A percentile compares a stretch with the other conserved stretches of the same genome.
These are phyloP conservation scores for Xylaria longipes DNA, from an alignment of 495 filamentous ascomycete genomes.

Conservation along the genomic window DNA sequence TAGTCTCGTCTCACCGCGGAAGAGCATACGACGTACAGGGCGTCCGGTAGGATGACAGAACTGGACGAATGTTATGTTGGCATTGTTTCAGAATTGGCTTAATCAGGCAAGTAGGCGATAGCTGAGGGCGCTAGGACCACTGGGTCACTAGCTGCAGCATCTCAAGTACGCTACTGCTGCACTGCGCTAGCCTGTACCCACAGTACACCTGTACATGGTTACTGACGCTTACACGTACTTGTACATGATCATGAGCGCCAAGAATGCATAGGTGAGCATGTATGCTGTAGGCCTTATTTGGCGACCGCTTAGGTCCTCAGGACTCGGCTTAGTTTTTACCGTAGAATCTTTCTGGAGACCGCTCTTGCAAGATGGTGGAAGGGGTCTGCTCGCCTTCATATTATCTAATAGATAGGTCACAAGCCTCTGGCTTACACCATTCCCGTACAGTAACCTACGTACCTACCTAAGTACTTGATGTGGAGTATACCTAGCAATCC, in stretches of 20 bases:
- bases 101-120: conserved; percentile 16
- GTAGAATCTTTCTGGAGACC: neutral
- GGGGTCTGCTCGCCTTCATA: neutral
- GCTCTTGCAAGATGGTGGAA: neutral
- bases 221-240: neutral
- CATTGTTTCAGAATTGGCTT: conserved; percentile 26
- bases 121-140: conserved; percentile 20
- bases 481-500: too few relatives aligned
- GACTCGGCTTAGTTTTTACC: neutral
- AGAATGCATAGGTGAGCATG: neutral
- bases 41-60: conserved; percentile 6
- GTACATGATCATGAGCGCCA: neutral
- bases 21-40: conserved; percentile 6
- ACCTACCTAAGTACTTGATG: too few relatives aligned
- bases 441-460: too few relatives aligned
- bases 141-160: neutral
- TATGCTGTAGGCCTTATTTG: neutral
- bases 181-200: neutral
- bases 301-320: neutral
- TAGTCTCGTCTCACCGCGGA: neutral
- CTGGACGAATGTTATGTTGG: conserved; percentile 26
- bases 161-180: neutral
- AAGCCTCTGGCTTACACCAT: too few relatives aligned
- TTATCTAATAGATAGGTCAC: too few relatives aligned
- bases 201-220: neutral